These are phyloP conservation scores for Cenococcum geophilum DNA, from an alignment of 495 filamentous ascomycete genomes.

Conservation along the genomic window DNA sequence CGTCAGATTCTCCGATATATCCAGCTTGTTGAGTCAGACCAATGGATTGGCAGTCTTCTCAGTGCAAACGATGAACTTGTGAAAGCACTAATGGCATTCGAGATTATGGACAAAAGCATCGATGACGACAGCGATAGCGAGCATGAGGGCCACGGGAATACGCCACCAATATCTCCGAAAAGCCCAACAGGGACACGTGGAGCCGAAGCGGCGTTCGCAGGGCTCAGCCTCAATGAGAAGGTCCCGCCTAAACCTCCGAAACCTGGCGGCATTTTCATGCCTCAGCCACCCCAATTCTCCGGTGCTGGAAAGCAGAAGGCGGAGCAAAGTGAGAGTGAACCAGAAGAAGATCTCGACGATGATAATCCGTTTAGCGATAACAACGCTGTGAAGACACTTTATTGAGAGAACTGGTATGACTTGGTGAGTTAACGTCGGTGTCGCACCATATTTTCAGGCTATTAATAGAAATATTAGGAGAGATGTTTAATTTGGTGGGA, in stretches of 20 bases:
- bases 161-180: not conserved
- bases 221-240: conserved; percentile 31
- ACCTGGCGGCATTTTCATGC: conserved; percentile 36
- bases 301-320: conserved; percentile 46
- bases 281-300: conserved; percentile 31
- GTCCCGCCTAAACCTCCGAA: conserved; percentile 37
- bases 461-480: conserved; percentile 10
- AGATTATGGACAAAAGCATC: conserved; percentile 89
- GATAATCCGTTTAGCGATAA: conserved; percentile 74
- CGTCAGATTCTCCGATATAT: conserved; percentile 81
- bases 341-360: conserved; percentile 35
- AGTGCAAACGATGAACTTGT: conserved; percentile 56
- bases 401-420: conserved; percentile 50
- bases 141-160: conserved; percentile 36
- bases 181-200: conserved; percentile 3
- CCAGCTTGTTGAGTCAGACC: conserved; percentile 44
- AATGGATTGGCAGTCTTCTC: conserved; percentile 44
- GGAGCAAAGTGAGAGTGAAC: conserved; percentile 38
- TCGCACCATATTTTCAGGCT: no score
- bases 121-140: conserved; percentile 97
- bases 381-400: conserved; percentile 62
- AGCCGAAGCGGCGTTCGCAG: conserved; percentile 29
- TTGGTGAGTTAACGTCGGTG: conserved; percentile 40
- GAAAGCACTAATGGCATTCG: conserved; percentile 87
- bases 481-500: conserved; percentile 13